phyloP scores from a whole-genome alignment of 441 rosid species.

The Jatropha podagrica region DNA sequence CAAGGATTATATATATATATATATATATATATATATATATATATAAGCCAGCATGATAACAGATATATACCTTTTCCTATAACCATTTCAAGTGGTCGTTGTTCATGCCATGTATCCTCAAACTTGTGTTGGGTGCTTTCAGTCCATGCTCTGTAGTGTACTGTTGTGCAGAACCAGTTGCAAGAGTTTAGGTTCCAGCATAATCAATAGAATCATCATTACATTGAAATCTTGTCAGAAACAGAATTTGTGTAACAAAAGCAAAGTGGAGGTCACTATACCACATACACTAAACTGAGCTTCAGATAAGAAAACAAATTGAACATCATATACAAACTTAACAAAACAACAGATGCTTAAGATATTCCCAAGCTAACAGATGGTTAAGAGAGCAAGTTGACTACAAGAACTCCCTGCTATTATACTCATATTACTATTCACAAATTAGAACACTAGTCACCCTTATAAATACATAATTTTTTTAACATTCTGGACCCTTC shows the following conservation, averaged over 20 bases:
- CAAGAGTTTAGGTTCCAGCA: constrained; percentile 12
- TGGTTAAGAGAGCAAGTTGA: not conserved
- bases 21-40: not conserved
- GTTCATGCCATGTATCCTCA: constrained; percentile 90
- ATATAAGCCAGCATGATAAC: not conserved
- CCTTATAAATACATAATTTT: too few relatives aligned
- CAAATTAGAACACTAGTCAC: too few relatives aligned
- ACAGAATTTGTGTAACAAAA: not conserved
- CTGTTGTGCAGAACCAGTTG: constrained; percentile 37
- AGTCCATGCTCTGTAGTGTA: constrained; percentile 89
- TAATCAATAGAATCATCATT: constrained; percentile 5
- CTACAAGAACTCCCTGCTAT: not conserved
- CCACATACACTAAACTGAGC: not conserved
- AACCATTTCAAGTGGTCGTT: constrained; percentile 75
- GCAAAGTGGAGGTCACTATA: not conserved
- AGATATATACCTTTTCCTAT: constrained; percentile 75
- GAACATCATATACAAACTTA: not conserved
- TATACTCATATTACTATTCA: too few relatives aligned
- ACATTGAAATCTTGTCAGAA: not conserved
- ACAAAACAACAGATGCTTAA: not conserved
- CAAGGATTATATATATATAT: not conserved
- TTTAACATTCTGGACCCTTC: too few relatives aligned
- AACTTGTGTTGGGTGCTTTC: constrained; percentile 77
- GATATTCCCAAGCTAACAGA: not conserved
- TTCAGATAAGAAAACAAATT: not conserved